Percentiles rank a stretch among this genome's conserved stretches.
phyloP scores from a whole-genome alignment of 352 stramenopile genomes.

The Phytophthora meadii region DNA sequence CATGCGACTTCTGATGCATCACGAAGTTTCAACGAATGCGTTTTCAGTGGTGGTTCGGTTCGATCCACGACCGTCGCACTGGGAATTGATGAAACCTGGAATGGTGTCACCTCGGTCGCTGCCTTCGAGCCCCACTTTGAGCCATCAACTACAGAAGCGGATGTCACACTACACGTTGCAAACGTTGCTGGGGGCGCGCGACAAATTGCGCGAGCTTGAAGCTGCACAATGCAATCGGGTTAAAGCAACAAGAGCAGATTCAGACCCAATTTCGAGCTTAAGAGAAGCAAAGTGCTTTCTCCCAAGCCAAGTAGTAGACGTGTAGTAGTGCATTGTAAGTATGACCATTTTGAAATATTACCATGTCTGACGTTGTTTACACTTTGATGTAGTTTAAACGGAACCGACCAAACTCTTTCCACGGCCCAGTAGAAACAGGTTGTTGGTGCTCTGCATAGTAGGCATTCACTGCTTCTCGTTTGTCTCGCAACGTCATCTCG shows the following conservation, averaged over 20 bases:
- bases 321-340: conserved; percentile 1
- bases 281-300: neutral
- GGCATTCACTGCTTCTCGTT: conserved; percentile 33
- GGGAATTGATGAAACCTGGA: conserved; percentile 77
- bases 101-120: conserved; percentile 84
- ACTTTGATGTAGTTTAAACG: conserved; percentile 33
- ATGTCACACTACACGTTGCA: conserved; percentile 84
- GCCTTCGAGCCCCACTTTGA: conserved; percentile 76
- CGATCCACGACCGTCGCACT: conserved; percentile 71
- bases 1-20: conserved; percentile 88
- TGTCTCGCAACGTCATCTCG: conserved; percentile 51
- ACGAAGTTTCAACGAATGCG: conserved; percentile 84
- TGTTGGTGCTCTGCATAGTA: conserved; percentile 3
- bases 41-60: conserved; percentile 85
- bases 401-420: conserved; percentile 37
- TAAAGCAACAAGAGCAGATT: conserved; percentile 15
- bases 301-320: neutral
- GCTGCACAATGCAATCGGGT: conserved; percentile 41
- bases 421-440: conserved; percentile 5
- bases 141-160: conserved; percentile 70
- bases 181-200: conserved; percentile 61
- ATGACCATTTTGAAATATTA: neutral
- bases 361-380: neutral
- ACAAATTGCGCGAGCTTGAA: conserved; percentile 68
- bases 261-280: conserved; percentile 2